Conservation (phyloP, 495 filamentous ascomycete species). For the Glutinoglossum americanum region DNA sequence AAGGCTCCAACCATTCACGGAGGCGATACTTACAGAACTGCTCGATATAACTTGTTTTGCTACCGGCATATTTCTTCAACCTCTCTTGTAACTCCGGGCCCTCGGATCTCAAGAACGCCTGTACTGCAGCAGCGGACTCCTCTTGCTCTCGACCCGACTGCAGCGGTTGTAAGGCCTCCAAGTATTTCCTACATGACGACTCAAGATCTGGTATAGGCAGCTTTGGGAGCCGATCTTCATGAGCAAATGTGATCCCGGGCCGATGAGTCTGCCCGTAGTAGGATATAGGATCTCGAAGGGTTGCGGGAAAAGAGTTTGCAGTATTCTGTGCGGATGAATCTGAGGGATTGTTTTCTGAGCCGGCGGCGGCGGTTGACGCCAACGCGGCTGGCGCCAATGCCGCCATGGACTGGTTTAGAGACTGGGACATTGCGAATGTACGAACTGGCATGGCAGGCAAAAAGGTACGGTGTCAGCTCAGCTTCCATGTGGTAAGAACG, state of each 20-base stretch:
- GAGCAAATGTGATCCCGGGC: conserved; percentile 65
- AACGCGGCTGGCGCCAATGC: background rate
- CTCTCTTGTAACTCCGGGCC: conserved; percentile 72
- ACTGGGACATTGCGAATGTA: background rate
- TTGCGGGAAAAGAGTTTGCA: conserved; percentile 13
- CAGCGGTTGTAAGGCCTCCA: conserved; percentile 59
- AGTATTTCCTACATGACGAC: conserved; percentile 55
- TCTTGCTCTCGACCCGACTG: conserved; percentile 64
- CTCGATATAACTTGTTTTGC: conserved; percentile 90
- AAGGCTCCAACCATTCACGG: background rate
- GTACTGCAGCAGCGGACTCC: conserved; percentile 58
- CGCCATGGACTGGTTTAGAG: background rate
- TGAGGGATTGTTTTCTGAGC: conserved; percentile 8
- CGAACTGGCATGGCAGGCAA: background rate
- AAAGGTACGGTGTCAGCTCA: background rate
- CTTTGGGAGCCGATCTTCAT: conserved; percentile 75
- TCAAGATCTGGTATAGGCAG: conserved; percentile 89
- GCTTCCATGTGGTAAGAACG: background rate
- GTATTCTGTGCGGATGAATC: conserved; percentile 7
- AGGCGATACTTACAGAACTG: conserved; percentile 70
- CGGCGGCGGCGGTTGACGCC: conserved; percentile 1
- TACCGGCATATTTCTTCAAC: conserved; percentile 80
- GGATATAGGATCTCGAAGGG: conserved; percentile 8
- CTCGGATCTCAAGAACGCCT: conserved; percentile 69
- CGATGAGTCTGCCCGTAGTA: conserved; percentile 16